Conservation (phyloP, 208 protist species). For the Leptomonas pyrrhocoris region DNA sequence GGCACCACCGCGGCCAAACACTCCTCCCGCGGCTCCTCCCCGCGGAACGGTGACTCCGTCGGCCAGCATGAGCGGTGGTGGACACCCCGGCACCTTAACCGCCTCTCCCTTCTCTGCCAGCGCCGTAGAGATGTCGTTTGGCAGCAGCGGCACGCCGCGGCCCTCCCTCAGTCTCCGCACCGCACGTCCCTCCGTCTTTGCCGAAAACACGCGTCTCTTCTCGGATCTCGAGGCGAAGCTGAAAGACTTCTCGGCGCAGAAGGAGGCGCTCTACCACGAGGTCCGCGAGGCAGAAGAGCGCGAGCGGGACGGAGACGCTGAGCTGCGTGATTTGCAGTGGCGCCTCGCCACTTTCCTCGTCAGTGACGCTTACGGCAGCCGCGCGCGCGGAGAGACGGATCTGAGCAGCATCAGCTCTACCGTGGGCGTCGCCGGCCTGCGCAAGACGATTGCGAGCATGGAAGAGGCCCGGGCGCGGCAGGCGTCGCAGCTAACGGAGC, state of each 20-base stretch:
- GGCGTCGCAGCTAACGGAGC: slow-evolving; percentile 36
- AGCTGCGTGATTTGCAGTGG: slow-evolving; percentile 75
- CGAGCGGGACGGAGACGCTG: slow-evolving; percentile 55
- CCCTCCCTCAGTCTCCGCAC: slow-evolving; percentile 21
- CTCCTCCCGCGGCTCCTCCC: neutral
- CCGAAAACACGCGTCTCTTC: slow-evolving; percentile 39
- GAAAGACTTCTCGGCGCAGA: slow-evolving; percentile 57
- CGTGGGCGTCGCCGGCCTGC: slow-evolving; percentile 70
- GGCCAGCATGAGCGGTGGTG: neutral
- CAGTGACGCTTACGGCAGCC: slow-evolving; percentile 35
- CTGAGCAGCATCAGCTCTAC: slow-evolving; percentile 20
- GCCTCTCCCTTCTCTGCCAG: slow-evolving; percentile 5
- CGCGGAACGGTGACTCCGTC: slow-evolving; percentile 22
- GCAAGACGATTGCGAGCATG: slow-evolving; percentile 55
- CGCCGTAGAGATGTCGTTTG: neutral
- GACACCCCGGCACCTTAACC: neutral
- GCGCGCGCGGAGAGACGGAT: slow-evolving; percentile 25
- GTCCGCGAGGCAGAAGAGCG: slow-evolving; percentile 75
- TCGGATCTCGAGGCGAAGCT: slow-evolving; percentile 59
- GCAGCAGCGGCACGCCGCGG: slow-evolving; percentile 12
- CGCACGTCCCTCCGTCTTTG: slow-evolving; percentile 35
- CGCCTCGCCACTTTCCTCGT: slow-evolving; percentile 74
- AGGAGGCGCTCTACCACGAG: slow-evolving; percentile 69
- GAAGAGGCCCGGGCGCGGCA: slow-evolving; percentile 44
- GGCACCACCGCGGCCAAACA: neutral